A percentile compares a stretch with the other conserved stretches of the same genome.
phyloP scores from a whole-genome alignment of 768 basidiomycete species.

The Panellus pusillus region DNA sequence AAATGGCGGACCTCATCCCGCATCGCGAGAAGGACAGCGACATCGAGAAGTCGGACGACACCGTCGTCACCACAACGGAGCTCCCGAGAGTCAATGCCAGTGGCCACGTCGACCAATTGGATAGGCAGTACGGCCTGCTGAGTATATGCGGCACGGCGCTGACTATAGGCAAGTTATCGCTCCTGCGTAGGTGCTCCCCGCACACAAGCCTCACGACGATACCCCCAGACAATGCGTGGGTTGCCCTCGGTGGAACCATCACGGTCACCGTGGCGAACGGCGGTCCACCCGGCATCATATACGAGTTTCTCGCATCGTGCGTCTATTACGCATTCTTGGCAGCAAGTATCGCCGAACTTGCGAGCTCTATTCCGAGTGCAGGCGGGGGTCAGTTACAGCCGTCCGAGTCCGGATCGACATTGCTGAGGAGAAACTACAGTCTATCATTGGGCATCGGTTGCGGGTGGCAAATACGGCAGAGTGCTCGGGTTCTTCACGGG shows the following conservation, averaged over 20 bases:
- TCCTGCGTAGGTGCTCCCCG: too few species aligned
- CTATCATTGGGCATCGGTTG: conserved; percentile 17
- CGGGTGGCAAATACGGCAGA: conserved; percentile 14
- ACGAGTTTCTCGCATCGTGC: conserved; percentile 13
- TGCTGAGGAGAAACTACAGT: neutral
- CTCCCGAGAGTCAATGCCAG: conserved; percentile 7
- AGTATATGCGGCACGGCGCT: conserved; percentile 3
- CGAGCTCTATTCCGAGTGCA: conserved; percentile 16
- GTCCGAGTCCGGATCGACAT: too few species aligned
- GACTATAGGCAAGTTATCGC: conserved; percentile 7
- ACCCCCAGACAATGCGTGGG: conserved; percentile 12
- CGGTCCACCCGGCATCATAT: conserved; percentile 14
- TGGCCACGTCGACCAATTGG: conserved; percentile 13
- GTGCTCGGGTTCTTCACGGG: conserved; percentile 18
- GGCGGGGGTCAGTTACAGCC: neutral
- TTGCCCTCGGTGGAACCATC: conserved; percentile 10
- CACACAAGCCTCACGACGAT: too few species aligned
- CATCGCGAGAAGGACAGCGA: too few species aligned
- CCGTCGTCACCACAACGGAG: too few species aligned
- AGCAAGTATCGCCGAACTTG: conserved; percentile 13
- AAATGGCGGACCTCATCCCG: too few species aligned
- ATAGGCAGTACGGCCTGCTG: conserved; percentile 12
- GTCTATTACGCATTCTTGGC: neutral
- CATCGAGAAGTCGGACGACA: too few species aligned
- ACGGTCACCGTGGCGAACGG: conserved; percentile 10